Conservation (phyloP, 768 basidiomycete genomes). For the Podaxis sp. region DNA sequence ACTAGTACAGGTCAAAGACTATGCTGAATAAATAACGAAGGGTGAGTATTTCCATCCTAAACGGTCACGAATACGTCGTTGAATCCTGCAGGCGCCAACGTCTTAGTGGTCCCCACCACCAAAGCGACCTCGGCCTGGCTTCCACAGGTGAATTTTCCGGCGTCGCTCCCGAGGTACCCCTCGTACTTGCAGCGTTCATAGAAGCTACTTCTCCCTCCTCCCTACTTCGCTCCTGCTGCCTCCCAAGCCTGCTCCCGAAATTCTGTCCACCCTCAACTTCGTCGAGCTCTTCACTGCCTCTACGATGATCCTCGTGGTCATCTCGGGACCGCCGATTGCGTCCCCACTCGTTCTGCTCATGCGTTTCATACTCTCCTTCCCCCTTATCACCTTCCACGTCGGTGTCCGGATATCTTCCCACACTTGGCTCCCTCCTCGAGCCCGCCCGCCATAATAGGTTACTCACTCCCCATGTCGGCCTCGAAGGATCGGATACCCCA, state of each 20-base stretch:
- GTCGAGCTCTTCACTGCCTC: conserved; percentile 7
- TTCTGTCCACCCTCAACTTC: background rate
- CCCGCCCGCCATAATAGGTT: conserved; percentile 14
- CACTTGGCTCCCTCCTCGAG: conserved; percentile 20
- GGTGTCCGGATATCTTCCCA: background rate
- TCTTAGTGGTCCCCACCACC: conserved; percentile 81
- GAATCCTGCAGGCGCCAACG: conserved; percentile 78
- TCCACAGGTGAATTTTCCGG: conserved; percentile 15
- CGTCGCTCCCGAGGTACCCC: conserved; percentile 5
- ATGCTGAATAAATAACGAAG: background rate
- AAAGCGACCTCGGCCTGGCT: conserved; percentile 44
- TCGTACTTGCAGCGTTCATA: background rate
- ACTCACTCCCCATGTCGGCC: conserved; percentile 17
- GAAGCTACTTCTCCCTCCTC: background rate
- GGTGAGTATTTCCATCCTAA: background rate
- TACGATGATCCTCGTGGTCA: background rate
- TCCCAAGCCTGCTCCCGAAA: background rate
- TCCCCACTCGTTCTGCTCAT: conserved; percentile 13
- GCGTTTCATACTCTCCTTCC: conserved; percentile 23
- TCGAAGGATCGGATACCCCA: conserved; percentile 16
- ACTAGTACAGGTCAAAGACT: background rate
- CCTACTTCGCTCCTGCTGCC: background rate
- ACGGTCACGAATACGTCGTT: conserved; percentile 53
- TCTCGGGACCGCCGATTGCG: background rate
- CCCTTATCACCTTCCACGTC: conserved; percentile 23